Base-by-base conservation (phyloP, 768 basidiomycete species). In the Boletus subcaerulescens region DNA sequence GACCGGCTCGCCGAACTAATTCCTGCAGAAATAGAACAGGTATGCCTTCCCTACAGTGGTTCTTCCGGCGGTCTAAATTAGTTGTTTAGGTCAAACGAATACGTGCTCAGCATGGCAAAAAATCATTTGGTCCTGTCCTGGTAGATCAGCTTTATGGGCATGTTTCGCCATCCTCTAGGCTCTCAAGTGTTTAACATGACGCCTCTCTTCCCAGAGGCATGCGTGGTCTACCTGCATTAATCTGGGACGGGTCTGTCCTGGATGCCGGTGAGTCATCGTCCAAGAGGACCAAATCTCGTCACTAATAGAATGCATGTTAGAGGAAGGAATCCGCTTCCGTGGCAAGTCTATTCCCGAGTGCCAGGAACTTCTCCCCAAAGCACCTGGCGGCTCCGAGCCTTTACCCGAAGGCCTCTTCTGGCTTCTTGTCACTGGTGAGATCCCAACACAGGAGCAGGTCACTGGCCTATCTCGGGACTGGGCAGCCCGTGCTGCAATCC, bases 221-320 rank as follows among this genome's bases (percentile, higher is more conserved):
- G 89, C 79, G 90, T 58, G 89, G 91, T 58, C 81, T 92, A 45
- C 91, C 95, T 60, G 94, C 93, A 50, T 84, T 98, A 62, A 93
- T 98, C 64, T 98, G 96, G 96, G 96, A 98, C 60, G 96, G 91
- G 57, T 98, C 96, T 52, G 96, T 98, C 56, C 86, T 98, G 59
- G 96, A 98, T 70, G 84, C 96, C 50, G 88, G 91, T 88, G 50
- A 53, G 82, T 72, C 10, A 43, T 11, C 32, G 15, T 51, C 35
- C 10, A 10, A 33, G 26, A 3, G 7, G 18, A 13, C 9, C 26
- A 20, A n/a, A 17, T 17, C 10, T 36, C 5, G 9, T 22, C 14
- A 18, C 40, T 47, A 4, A 55, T 5, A 15, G 49, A 26, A 22
- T 60, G 42, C 35, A 22, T 47, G 58, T 9, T 62, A 90, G 91